Base-by-base conservation (phyloP, 73 alveolate genomes). In the Diophrys appendiculata region DNA sequence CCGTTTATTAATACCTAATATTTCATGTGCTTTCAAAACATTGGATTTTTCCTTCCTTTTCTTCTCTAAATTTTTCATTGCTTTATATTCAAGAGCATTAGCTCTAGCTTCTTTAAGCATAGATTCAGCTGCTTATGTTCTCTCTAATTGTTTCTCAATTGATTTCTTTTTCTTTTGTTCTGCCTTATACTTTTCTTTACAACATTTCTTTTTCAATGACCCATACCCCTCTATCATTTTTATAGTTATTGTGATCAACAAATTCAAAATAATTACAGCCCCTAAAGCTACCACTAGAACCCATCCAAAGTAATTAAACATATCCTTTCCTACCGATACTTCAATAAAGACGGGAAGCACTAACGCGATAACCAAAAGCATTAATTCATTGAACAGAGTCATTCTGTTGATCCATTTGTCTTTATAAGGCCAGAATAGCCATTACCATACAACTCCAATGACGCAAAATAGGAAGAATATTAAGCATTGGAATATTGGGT, bases 321-420 rank as follows among this genome's bases (percentile, higher is more conserved):
- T 43, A 18, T 43, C 60, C 18, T 43, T 43, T 11, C 60, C 60
- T 11, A 43, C 60, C 18, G 60, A 43, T 43, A 43, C 60, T 43
- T 43, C 60, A 43, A 43, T 43, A 43, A 43, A 43, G 60, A 43
- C 60, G 18, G 60, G 60, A 43, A 43, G 60, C 60, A 43, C 60
- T 11, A 43, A 11, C 18, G 60, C 5, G 60, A 43, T 43, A 11
- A 18, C 18, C 5, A 43, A 18, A 11, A 43, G 60, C 60, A 43
- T 43, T 43, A 43, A 43, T 43, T 43, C 60, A 43, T 43, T 43
- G 60, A 43, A 43, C 60, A 43, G 60, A 11, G 60, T 43, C 60
- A 43, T 43, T 43, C 60, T 43, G 18, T 43, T 43, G 18, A 43
- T 43, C 60, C 60, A 43, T 18, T 43, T 43, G 29, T 25, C 30